Base-by-base conservation (phyloP, 2,329 filamentous ascomycete genomes). In the Fusarium sterilihyphosum region DNA sequence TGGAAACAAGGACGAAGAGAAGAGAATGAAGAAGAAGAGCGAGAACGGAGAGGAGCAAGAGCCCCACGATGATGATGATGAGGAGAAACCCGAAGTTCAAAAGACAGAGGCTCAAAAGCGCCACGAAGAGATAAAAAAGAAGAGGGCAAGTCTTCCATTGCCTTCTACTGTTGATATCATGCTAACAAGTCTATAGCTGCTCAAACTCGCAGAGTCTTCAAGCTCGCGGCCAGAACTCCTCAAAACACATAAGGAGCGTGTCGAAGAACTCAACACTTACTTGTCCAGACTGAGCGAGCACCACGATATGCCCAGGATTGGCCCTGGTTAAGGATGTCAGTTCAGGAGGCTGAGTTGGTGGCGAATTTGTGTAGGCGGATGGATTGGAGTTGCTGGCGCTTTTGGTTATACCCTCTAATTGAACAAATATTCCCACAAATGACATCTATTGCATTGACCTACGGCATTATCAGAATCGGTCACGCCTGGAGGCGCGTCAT, bases 241-340 rank as follows among this genome's bases (percentile, higher is more conserved):
- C 76, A 98, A 98, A 87, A 97, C 95, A 37, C 96, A 99, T 83
- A 98, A 98, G 82, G 94, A 99, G 85, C 91, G 94, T 17, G 96
- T 99, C 49, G 95, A 98, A 82, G 95, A 98, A 82, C 86, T 98
- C 77, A 99, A 99, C 82, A 94, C 93, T 73, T 98, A 98, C 82
- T 86, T 99, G 41, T 96, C 94, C 74, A 93, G 92, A 75, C 84
- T 99, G 79, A 98, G 94, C 84, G 96, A 99, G 84, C 96, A 99
- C 85, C 96, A 99, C 83, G 96, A 99, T 82, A 99, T 99, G 95
- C 89, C 89, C 77, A 91, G 90, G 85, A 91, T 91, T 65, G 89
- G 89, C 17, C 89, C 89, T 2, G 89, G 89, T 44, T 91, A 84
- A n/a, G 37, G 17, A 47, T 7, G 20, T n/a, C 8, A 11, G 49